These are phyloP conservation scores for Boletus semigastroideus DNA, from an alignment of 1,284 basidiomycete species.

Conservation along the genomic window DNA sequence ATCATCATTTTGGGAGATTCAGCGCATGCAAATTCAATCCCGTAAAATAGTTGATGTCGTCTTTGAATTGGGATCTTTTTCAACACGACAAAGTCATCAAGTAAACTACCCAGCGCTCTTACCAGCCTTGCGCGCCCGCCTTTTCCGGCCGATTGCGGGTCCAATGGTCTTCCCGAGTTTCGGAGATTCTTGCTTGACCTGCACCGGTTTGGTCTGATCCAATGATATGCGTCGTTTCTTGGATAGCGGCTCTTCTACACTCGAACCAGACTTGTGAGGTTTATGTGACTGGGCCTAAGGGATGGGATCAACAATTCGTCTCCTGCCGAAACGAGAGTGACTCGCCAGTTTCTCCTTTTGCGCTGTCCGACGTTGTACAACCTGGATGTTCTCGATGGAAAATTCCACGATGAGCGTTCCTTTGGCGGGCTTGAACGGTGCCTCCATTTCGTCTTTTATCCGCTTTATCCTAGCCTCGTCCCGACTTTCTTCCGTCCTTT, in stretches of 20 bases:
- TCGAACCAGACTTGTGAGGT: constrained; percentile 8
- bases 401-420: constrained; percentile 86
- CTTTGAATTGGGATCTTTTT: not conserved
- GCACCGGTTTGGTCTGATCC: constrained; percentile 16
- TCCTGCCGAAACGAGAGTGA: not conserved
- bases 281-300: constrained; percentile 13
- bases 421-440: constrained; percentile 43
- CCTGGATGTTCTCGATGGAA: constrained; percentile 91
- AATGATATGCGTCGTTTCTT: constrained; percentile 42
- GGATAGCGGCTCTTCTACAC: constrained; percentile 30
- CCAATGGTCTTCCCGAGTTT: constrained; percentile 41
- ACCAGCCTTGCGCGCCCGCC: constrained; percentile 45
- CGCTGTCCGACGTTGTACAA: constrained; percentile 67
- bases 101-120: constrained; percentile 34
- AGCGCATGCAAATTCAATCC: not conserved
- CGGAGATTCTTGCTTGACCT: constrained; percentile 19
- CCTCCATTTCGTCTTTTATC: constrained; percentile 60
- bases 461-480: constrained; percentile 54
- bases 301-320: not conserved
- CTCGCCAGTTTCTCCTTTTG: constrained; percentile 36
- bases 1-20: not conserved
- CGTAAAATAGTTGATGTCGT: not conserved
- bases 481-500: constrained; percentile 46
- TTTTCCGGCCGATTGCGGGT: constrained; percentile 52
- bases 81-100: not conserved